Conservation (phyloP, 495 filamentous ascomycete genomes). For the Thermothielavioides terrestris region DNA sequence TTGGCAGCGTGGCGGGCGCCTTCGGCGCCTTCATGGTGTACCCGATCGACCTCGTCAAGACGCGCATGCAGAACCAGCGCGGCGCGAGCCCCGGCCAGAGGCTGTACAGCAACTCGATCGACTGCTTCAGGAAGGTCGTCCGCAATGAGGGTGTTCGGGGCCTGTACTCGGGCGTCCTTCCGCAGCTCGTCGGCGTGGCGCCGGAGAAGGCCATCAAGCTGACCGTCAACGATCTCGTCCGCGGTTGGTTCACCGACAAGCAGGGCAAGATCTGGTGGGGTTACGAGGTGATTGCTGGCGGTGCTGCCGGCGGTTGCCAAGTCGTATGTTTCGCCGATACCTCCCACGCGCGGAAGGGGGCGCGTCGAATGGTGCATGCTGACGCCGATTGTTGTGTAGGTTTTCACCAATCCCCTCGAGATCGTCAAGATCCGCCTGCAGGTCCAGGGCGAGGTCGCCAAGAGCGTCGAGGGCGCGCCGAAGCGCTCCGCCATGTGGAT, state of each 20-base stretch:
- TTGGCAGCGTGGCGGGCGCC: slow-evolving; percentile 85
- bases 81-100: slow-evolving; percentile 69
- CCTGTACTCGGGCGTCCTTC: slow-evolving; percentile 87
- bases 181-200: slow-evolving; percentile 92
- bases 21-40: slow-evolving; percentile 99
- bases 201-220: slow-evolving; percentile 99
- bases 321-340: slow-evolving; percentile 88
- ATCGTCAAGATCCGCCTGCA: slow-evolving; percentile 99
- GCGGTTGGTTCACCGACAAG: slow-evolving; percentile 66
- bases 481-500: slow-evolving; percentile 96
- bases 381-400: slow-evolving; percentile 35
- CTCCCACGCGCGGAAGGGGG: no score
- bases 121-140: slow-evolving; percentile 87
- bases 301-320: slow-evolving; percentile 85
- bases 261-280: slow-evolving; percentile 63
- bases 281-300: slow-evolving; percentile 80
- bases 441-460: slow-evolving; percentile 92
- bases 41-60: slow-evolving; percentile 97
- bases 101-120: slow-evolving; percentile 91
- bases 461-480: slow-evolving; percentile 72
- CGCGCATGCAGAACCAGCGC: slow-evolving; percentile 96
- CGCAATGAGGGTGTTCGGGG: slow-evolving; percentile 83
- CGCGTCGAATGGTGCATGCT: no score
- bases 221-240: slow-evolving; percentile 90
- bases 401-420: slow-evolving; percentile 95